Evolutionary conservation across 2,329 filamentous ascomycete species (phyloP), one percentile per base, ranked within the genome.

Genomic region (Dothideomycetes sp.): DNA sequence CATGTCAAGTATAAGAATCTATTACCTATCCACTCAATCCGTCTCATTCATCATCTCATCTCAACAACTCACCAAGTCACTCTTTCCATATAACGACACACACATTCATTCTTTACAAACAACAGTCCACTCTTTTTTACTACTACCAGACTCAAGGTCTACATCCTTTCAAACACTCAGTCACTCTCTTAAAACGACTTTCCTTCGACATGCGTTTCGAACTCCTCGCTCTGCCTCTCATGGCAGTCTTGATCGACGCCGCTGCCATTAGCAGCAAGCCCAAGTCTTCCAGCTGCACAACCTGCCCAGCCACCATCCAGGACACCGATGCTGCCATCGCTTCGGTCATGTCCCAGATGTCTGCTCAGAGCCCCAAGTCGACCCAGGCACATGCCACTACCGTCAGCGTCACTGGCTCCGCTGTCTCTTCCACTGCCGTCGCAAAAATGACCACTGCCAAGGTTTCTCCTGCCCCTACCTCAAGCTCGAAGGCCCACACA

Each of bases 401-500:
- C 36, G 46, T 43, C 29, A 39, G 31, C 15, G 44, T 44, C 41
- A 43, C 49, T 25, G 46, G 36, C 7, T 24, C 45, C 9, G 38
- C 43, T 10, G 47, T 52, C 24, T 45, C 45, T 10, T 41, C 47
- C 12, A 36, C 43, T 24, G 50, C 50, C 17, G 39, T 41, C n/a
- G 18, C 33, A 9, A 38, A 37, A 39, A 37, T 40, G 36, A 17
- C 25, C 19, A 40, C 36, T 4, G 25, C 19, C 8, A 16, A 28
- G 11, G 16, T 25, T 8, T 13, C 27, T 9, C 23, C 43, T 11
- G 31, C 45, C 13, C 24, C 28, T 18, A 24, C 33, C 18, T 31
- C 33, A 13, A 13, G 32, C 33, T 12, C 34, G n/a, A 11, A 27
- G 19, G 15, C 13, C 9, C 16, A 20, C 6, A 7, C 11, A 6